Conservation (phyloP, 2,329 filamentous ascomycete genomes). For the Penicillium brasilianum region DNA sequence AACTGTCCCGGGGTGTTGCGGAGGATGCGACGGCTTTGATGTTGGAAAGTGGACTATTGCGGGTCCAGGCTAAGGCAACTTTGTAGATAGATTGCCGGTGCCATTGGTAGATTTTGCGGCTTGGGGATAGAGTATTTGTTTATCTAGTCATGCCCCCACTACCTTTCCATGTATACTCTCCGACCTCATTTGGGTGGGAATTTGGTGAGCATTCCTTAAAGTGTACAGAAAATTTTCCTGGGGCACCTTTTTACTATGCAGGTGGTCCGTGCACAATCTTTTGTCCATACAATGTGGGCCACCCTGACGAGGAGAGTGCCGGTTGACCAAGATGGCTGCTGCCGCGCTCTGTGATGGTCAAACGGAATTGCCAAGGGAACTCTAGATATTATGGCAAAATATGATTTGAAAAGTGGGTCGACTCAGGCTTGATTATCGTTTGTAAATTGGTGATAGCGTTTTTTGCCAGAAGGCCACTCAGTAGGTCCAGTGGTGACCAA, state of each 20-base stretch:
- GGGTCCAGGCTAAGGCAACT: constrained; percentile 27
- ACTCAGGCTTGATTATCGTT: too few relatives aligned
- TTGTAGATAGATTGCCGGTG: constrained; percentile 24
- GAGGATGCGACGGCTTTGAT: constrained; percentile 55
- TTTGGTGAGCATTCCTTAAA: constrained; percentile 2
- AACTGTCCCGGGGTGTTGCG: constrained; percentile 66
- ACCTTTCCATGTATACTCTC: constrained; percentile 3
- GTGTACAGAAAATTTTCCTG: constrained; percentile 1
- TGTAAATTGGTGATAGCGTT: too few relatives aligned
- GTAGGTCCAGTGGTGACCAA: too few relatives aligned
- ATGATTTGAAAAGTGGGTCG: too few relatives aligned
- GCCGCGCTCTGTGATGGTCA: neutral
- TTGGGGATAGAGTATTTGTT: too few relatives aligned
- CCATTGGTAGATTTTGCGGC: neutral
- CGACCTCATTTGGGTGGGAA: neutral
- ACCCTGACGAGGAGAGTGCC: neutral
- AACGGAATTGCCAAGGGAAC: too few relatives aligned
- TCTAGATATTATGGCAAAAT: too few relatives aligned
- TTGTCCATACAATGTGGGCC: constrained; percentile 15
- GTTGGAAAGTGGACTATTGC: constrained; percentile 26
- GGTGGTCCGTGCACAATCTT: constrained; percentile 8
- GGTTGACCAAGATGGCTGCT: neutral
- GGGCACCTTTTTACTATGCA: constrained; percentile 10
- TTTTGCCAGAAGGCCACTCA: too few relatives aligned
- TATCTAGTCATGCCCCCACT: too few relatives aligned